A percentile compares a stretch with the other conserved stretches of the same genome.
Conservation (phyloP, 176 grass and related monocot species). For the Aegilops bicornis region DNA sequence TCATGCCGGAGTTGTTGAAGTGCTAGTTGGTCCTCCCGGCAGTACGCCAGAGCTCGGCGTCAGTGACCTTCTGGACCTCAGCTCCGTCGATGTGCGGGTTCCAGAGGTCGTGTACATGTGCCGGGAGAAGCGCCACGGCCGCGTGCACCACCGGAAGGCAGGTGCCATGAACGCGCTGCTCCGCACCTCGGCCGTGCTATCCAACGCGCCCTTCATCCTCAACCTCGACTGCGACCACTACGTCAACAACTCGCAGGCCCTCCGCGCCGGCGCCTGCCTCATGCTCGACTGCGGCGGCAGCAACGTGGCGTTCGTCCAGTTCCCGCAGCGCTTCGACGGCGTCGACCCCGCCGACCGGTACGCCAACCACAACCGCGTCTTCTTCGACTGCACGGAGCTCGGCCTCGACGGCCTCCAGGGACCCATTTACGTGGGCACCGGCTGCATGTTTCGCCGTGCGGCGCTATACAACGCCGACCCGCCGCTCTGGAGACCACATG, state of each 20-base stretch:
- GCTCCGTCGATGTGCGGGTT: conserved; percentile 6
- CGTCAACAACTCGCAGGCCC: conserved; percentile 26
- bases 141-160: conserved; percentile 14
- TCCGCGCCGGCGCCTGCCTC: conserved; percentile 12
- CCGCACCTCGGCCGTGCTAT: conserved; percentile 24
- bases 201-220: conserved; percentile 32
- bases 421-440: conserved; percentile 36
- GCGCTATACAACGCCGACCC: conserved; percentile 17
- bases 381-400: conserved; percentile 76
- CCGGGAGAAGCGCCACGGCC: conserved; percentile 16
- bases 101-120: conserved; percentile 10
- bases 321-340: conserved; percentile 80
- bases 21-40: neutral
- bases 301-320: conserved; percentile 53
- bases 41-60: neutral
- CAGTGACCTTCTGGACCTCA: neutral
- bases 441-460: conserved; percentile 25
- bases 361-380: conserved; percentile 82
- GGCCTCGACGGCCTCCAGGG: conserved; percentile 76
- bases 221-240: conserved; percentile 16
- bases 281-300: conserved; percentile 20
- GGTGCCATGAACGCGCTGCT: conserved; percentile 38
- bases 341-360: conserved; percentile 77
- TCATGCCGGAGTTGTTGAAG: conserved; percentile 10
- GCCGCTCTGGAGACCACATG: neutral